Evolutionary conservation across 2,329 filamentous ascomycete species (phyloP), one percentile per base, ranked within the genome.

Genomic region (Beauveria sp.): DNA sequence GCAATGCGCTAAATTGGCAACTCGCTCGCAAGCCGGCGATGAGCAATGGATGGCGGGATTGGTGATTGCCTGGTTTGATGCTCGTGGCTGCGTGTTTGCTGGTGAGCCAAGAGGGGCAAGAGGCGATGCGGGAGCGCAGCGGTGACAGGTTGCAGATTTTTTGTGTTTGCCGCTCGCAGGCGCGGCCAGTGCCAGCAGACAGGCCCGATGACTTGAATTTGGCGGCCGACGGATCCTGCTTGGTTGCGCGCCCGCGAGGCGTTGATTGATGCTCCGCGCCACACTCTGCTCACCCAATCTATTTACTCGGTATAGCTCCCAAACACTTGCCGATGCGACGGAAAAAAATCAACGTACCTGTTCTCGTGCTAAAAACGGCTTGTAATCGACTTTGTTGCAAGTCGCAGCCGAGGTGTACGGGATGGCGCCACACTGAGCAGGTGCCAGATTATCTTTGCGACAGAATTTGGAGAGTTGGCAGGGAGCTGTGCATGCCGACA

Each of bases 141-240:
- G 14, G 56, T 58, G 55, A 26, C 42, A 53, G 47, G 47, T 52
- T 59, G 47, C 38, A 59, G 55, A 22, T 46, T 59, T 58, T 53
- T 53, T n/a, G 57, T 60, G 49, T 53, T 60, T 60, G 57, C n/a
- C 49, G 49, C 49, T 60, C 38, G 38, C 34, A 60, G n/a, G 57
- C 57, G 47, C 55, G 18, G 42, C 42, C 42, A 24, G 43, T 34
- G n/a, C 54, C 28, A 47, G 54, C 43, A 47, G 54, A 30, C 30
- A 49, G 49, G 20, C 49, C 28, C 22, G 26, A 53, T 53, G 40
- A 53, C 38, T 60, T 53, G 47, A 58, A 26, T 30, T 38, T 14
- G 46, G 40, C n/a, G 46, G 49, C 57, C 26, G 57, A 46, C 55
- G 55, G 55, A 46, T 58, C 55, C 57, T 49, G 45, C 42, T 58